phyloP scores from a whole-genome alignment of 345 rosid species.

The Noccaea bulbosa region DNA sequence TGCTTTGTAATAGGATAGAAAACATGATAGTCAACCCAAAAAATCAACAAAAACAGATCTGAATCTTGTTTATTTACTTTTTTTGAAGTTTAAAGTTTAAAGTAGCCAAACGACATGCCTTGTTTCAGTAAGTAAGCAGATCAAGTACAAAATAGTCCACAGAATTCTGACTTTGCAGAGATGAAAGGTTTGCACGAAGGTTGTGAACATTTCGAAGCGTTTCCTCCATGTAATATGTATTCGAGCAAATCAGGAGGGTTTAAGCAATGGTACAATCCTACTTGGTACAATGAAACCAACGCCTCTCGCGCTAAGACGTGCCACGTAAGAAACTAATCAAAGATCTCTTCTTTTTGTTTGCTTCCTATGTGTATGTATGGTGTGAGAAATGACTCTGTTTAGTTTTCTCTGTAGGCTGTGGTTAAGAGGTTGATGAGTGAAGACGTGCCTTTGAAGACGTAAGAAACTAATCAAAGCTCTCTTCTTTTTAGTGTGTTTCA shows the following conservation, averaged over 20 bases:
- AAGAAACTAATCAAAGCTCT: too few species aligned
- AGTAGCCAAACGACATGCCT: too few species aligned
- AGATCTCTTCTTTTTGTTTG: not conserved
- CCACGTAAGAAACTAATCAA: constrained; percentile 52
- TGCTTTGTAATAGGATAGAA: too few species aligned
- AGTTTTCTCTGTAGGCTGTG: constrained; percentile 63
- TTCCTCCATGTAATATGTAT: constrained; percentile 91
- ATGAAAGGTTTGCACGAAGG: constrained; percentile 85
- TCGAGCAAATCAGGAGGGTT: constrained; percentile 80
- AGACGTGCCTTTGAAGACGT: too few species aligned
- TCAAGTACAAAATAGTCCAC: constrained; percentile 9
- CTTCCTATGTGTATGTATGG: not conserved
- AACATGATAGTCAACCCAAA: too few species aligned
- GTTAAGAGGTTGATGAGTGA: constrained; percentile 90
- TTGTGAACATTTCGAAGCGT: constrained; percentile 83
- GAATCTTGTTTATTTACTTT: too few species aligned
- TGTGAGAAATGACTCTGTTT: not conserved
- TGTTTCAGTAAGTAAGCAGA: not conserved
- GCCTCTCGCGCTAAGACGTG: constrained; percentile 66
- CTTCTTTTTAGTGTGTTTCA: too few species aligned
- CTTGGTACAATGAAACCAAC: constrained; percentile 71
- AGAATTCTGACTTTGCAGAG: constrained; percentile 58
- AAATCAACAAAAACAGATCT: too few species aligned
- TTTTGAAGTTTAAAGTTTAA: too few species aligned
- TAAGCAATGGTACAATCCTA: constrained; percentile 87